These are phyloP conservation scores for Mucor racemosus DNA, from an alignment of 371 early-diverging fungal species.

Conservation along the genomic window DNA sequence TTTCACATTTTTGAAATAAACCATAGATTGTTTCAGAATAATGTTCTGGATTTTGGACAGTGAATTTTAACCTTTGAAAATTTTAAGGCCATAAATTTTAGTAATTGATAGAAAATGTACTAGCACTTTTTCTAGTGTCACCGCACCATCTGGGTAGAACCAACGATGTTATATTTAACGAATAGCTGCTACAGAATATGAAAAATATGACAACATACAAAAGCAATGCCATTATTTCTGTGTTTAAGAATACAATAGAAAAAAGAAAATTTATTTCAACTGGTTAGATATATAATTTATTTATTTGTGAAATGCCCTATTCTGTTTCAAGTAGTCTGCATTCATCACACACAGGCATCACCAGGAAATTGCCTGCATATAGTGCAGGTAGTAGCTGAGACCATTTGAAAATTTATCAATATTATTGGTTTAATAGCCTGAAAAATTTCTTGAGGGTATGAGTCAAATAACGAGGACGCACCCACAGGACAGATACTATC, in stretches of 20 bases:
- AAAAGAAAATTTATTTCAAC: not conserved
- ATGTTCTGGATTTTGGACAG: conserved; percentile 25
- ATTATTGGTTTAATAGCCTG: not conserved
- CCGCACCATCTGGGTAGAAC: conserved; percentile 31
- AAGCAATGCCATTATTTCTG: conserved; percentile 25
- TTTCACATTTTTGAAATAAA: conserved; percentile 25
- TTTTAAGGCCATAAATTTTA: not conserved
- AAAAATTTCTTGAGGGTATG: not conserved
- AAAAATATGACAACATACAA: conserved; percentile 35
- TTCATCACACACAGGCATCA: not conserved
- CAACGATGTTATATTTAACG: conserved; percentile 29
- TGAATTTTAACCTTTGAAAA: conserved; percentile 19
- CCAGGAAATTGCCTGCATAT: not conserved
- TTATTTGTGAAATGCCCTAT: not conserved
- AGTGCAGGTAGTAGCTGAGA: conserved; percentile 2
- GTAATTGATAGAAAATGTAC: not conserved
- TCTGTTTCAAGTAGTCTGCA: not conserved
- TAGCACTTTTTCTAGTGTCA: not conserved
- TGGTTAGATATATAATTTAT: not conserved
- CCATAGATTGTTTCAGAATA: conserved; percentile 37
- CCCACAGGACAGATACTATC: conserved; percentile 6
- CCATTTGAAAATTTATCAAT: not conserved
- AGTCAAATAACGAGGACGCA: conserved; percentile 5
- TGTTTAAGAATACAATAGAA: not conserved
- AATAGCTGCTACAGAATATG: conserved; percentile 29